Conservation (phyloP, 352 stramenopile genomes). For the Phytophthora capsici region DNA sequence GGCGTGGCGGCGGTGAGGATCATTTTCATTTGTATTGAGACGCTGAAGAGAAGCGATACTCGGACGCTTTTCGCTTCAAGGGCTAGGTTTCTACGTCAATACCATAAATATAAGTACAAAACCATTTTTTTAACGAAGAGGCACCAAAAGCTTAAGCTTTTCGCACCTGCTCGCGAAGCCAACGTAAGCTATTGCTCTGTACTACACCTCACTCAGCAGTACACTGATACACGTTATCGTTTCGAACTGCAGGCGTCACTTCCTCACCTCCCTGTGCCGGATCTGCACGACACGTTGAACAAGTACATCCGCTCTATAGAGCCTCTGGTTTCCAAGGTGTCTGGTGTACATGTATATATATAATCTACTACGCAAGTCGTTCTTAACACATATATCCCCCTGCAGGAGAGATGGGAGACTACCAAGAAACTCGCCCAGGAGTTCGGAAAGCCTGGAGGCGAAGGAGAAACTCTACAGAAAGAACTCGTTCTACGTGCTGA, state of each 20-base stretch:
- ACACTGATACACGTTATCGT: constrained; percentile 2
- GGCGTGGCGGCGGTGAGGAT: too few relatives aligned
- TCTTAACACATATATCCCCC: not conserved
- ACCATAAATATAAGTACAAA: too few relatives aligned
- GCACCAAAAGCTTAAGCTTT: not conserved
- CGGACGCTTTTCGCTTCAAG: too few relatives aligned
- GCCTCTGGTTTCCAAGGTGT: constrained; percentile 53
- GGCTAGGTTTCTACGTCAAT: too few relatives aligned
- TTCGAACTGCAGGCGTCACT: constrained; percentile 65
- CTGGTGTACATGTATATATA: constrained; percentile 23
- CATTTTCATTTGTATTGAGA: too few relatives aligned
- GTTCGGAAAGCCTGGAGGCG: constrained; percentile 53
- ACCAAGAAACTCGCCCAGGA: constrained; percentile 51
- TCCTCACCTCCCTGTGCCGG: constrained; percentile 83
- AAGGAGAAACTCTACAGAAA: constrained; percentile 55
- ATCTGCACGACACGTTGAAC: constrained; percentile 84
- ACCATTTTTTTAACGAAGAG: too few relatives aligned
- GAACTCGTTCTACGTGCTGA: constrained; percentile 57
- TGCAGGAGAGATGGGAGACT: constrained; percentile 58
- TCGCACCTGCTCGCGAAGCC: not conserved
- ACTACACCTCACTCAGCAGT: not conserved
- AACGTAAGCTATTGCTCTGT: constrained; percentile 2
- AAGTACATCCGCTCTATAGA: constrained; percentile 83
- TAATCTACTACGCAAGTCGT: too few relatives aligned
- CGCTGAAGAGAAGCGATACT: too few relatives aligned